Evolutionary conservation across 2,329 filamentous ascomycete species (phyloP).

Genomic region (Mollisia scopiformis): DNA sequence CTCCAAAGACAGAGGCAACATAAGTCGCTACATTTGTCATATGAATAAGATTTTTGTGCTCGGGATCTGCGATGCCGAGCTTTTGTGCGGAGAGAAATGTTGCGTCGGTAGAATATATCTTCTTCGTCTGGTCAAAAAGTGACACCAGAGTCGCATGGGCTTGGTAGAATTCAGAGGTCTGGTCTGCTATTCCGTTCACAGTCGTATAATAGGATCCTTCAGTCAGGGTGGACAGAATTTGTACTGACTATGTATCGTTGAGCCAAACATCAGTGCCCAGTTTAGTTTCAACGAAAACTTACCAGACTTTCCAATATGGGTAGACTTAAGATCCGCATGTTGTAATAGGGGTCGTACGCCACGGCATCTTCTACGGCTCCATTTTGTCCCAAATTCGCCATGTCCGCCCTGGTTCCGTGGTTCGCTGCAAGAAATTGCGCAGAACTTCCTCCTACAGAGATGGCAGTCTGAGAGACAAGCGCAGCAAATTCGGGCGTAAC

Average conservation of each 20-base stretch:
- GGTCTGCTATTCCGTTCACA: conserved; percentile 57
- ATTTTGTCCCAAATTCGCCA: background rate
- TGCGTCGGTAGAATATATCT: conserved; percentile 57
- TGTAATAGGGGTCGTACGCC: conserved; percentile 32
- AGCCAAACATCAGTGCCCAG: conserved; percentile 1
- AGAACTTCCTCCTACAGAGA: background rate
- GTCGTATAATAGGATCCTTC: conserved; percentile 60
- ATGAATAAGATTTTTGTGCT: conserved; percentile 61
- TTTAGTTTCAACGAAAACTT: conserved; percentile 33
- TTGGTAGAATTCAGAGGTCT: conserved; percentile 58
- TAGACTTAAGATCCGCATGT: conserved; percentile 59
- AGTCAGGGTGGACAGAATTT: conserved; percentile 59
- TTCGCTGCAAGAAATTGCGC: background rate
- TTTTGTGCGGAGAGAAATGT: conserved; percentile 56
- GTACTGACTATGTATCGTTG: conserved; percentile 50
- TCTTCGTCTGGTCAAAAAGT: conserved; percentile 65
- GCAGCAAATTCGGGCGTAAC: background rate
- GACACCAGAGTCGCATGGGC: conserved; percentile 64
- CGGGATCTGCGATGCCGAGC: conserved; percentile 51
- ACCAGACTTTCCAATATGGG: conserved; percentile 65
- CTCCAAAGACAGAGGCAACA: conserved; percentile 64
- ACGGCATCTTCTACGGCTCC: conserved; percentile 14
- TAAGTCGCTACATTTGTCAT: conserved; percentile 69
- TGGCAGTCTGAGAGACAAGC: background rate
- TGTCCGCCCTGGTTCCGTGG: background rate